Evolutionary conservation across 345 rosid genomes (phyloP).

Genomic region (Camelina laxa): DNA sequence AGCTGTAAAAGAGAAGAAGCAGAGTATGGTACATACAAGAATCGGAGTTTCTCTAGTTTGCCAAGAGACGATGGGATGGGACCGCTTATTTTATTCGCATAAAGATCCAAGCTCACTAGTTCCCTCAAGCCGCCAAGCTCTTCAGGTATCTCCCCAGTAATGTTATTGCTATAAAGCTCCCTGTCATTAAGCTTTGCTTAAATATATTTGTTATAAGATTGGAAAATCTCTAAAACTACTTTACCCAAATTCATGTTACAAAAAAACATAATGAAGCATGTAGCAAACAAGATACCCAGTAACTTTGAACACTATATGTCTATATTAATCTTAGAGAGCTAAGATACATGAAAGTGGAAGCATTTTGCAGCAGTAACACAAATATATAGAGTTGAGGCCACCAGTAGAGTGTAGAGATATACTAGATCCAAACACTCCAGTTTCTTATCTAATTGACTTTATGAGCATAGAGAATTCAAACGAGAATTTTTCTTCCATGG

Average conservation of each 20-base stretch:
- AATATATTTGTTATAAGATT: not conserved
- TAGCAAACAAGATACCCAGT: not conserved
- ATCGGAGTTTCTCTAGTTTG: slow-evolving; percentile 60
- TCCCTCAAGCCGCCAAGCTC: slow-evolving; percentile 72
- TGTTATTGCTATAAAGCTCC: slow-evolving; percentile 76
- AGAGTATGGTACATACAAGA: slow-evolving; percentile 57
- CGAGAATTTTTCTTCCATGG: not conserved
- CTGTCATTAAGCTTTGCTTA: slow-evolving; percentile 51
- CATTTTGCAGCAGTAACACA: not conserved
- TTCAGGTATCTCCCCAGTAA: slow-evolving; percentile 65
- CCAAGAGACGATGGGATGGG: slow-evolving; percentile 62
- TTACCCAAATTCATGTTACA: not conserved
- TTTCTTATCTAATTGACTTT: not conserved
- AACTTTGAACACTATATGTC: not conserved
- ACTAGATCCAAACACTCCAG: not conserved
- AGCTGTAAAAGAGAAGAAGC: not conserved
- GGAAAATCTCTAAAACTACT: slow-evolving; percentile 1
- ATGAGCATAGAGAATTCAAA: not conserved
- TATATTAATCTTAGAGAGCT: not conserved
- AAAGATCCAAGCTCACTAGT: slow-evolving; percentile 91
- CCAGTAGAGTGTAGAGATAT: not conserved
- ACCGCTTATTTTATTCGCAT: slow-evolving; percentile 59
- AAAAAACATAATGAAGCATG: slow-evolving; percentile 1
- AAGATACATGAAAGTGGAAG: slow-evolving; percentile 17
- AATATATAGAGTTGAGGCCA: slow-evolving; percentile 1